Base-by-base conservation (phyloP, 2,329 filamentous ascomycete genomes). In the Diaporthe velutina region DNA sequence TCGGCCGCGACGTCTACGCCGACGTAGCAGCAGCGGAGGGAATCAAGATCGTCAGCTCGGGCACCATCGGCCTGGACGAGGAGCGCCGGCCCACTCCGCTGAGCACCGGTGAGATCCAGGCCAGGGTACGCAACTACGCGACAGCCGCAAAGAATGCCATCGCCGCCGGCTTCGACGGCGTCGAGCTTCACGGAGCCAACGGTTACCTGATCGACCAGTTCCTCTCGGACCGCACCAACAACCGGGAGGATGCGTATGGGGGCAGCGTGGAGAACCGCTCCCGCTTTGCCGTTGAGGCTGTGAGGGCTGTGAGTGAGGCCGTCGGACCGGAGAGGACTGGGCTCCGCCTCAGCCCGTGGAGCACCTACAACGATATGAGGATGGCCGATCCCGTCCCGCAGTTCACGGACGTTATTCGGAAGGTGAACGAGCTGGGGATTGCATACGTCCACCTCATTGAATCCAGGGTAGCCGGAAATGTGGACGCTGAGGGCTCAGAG, bases 201-300 rank as follows among this genome's bases (percentile, higher is more conserved):
- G 84, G 84, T 15, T 85, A 85, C 70, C 78, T 85, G 3, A 82
- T 88, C 30, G 88, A 90, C 70, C 89, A 90, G 78, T 91, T 91
- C 81, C 83, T 88, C 4, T 88, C 90, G 76, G 86, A 88, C 75
- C 86, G 83, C 25, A 82, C 83, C 78, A 92, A 92, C 82, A 84
- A 84, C 54, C 85, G 90, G 2, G 89, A 86, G 0, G 89, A 91
- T 76, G 78, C 84, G 42, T 91, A 88, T 78, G 89, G 89, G 13
- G 89, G 89, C 45, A 86, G 83, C 73, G 84, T 89, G 60, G 88
- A 90, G 78, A 91, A 90, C 68, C 85, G 90, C 35, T 82, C 86
- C 3, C 84, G 88, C 0, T 87, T 91, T 75, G 84, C 82, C 1
- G 74, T 91, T 17, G 89, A 91, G 77, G 85, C 90, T 15, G 82